Base-by-base conservation (phyloP, 805 yeast species). In the Wickerhamiella siamensis region DNA sequence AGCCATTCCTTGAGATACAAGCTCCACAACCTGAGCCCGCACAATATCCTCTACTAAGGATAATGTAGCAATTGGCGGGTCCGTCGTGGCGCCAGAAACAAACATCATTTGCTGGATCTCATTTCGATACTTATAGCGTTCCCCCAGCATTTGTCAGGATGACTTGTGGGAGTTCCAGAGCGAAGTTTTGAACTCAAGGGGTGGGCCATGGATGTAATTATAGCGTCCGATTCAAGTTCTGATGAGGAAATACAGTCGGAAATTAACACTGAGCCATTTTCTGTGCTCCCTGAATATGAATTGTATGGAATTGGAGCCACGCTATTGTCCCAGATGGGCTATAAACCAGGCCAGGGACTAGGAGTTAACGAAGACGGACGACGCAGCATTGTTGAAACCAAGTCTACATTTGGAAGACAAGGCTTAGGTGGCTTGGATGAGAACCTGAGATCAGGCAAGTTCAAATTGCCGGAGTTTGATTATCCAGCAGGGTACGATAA, bases 71-170 rank as follows among this genome's bases (percentile, higher is more conserved):
- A 79, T 71, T 0, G 96, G 94, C 1, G 97, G 93, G 53, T 91
- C 98, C 51, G 82, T 83, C 0, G 91, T 75, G 58, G 91, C 97
- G 2, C 98, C 98, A 42, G 80, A 72, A 43, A 91, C 98, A 66
- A 91, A 91, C 98, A 91, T 91, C 98, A 91, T 91, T 65, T 64
- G 91, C 61, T 91, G 98, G 54, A 91, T 91, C 64, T 91, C 98
- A 31, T 82, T 74, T 43, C 94, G 69, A 60, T 88, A 91, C 56
- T 79, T 77, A 64, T 82, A 77, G 18, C 51, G 47, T n/a, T 46
- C 49, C 20, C 32, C 27, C 22, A 15, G 33, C 39, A 40, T 31
- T 19, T 36, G 34, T 27, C 34, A 20, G 18, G 40, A 29, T 8
- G 14, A 12, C 6, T n/a, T 14, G 14, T 27, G 31, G 14, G 10